Evolutionary conservation across 208 protist genomes (phyloP), one percentile per base, ranked within the genome.

Genomic region (Blechomonas ayalai): DNA sequence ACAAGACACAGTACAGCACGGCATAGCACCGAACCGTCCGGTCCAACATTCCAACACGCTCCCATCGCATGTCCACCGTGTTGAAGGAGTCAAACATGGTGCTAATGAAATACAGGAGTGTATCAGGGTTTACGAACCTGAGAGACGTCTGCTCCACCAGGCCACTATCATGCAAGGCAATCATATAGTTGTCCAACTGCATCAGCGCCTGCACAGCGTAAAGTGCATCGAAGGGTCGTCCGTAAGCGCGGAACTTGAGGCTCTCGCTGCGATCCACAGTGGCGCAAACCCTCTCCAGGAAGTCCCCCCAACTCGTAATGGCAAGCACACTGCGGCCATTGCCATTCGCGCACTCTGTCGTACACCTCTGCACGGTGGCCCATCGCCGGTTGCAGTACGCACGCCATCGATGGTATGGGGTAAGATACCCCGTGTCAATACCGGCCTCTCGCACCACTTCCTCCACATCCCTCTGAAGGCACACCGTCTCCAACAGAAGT

Each of bases 131-230:
- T 23, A 74, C 42, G 43, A 70, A 83, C 19, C 54, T 63, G 40
- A 88, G 37, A 33, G 75, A 48, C 6, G 70, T 68, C 5, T 41
- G 34, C 5, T 76, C 58, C 16, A 82, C 36, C n/a, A 76, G 45
- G 13, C 59, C 67, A 5, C 43, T 37, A 15, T 88, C 64, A 35
- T 85, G 48, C n/a, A 92, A 25, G 1, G 76, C 56, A 25, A 86
- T 71, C 36, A 88, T 39, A 29, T 72, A 82, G 48, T 92, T 92
- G 23, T 92, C 82, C 24, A 73, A 60, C 42, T 78, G 65, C 67
- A 88, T 72, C 23, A 86, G 66, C 1, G 70, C 65, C 38, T 86
- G 76, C 24, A 83, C 48, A 5, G 81, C 76, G 15, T 67, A 66
- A 49, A 85, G 47, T 20, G 58, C 67, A 55, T 83, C 64, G 50